Evolutionary conservation across 805 yeast species (phyloP), one percentile per base, ranked within the genome.

Genomic region (Kodamaea kakaduensis): DNA sequence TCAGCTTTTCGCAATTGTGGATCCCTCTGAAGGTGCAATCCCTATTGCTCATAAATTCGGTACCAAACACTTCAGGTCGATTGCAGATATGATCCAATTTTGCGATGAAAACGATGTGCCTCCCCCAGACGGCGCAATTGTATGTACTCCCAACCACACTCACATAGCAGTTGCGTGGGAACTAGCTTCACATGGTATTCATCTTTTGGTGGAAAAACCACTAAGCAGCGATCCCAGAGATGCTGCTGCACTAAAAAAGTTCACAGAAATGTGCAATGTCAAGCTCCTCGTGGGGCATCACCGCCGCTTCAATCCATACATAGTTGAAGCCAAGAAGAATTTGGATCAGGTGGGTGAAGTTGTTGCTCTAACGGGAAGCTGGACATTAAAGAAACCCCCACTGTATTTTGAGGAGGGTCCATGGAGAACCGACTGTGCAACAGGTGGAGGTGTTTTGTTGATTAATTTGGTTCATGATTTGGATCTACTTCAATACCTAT

Each of bases 401-500:
- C 49, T 46, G 19, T 65, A 65, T 40, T 66, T 59, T 38, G 41
- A 47, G 19, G 59, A 52, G 24, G 59, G 61, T 28, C 61, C 67
- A 4, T 65, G 71, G 71, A 56, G 69, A 40, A 56, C 63, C 16
- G 56, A 60, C 15, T 38, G 39, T 19, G 44, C 40, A 19, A 47
- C 48, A 24, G 71, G 71, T 9, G 71, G 71, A 5, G 71, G 71
- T 4, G 52, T 65, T 5, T 47, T 66, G 27, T 45, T 66, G 40
- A 66, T 66, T 35, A 66, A 66, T 38, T 50, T 66, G 40, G 58
- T 66, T 16, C 71, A 65, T 38, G 71, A 66, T 43, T 51, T 66
- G 40, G 71, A 66, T 47, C 46, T 65, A 20, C 51, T 66, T 32
- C 67, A 62, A 42, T 64, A 62, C 42, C 47, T 66, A 15, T 45